Evolutionary conservation across 1,284 basidiomycete genomes (phyloP), one percentile per base, ranked within the genome.

Genomic region (Heterobasidion occidentale): DNA sequence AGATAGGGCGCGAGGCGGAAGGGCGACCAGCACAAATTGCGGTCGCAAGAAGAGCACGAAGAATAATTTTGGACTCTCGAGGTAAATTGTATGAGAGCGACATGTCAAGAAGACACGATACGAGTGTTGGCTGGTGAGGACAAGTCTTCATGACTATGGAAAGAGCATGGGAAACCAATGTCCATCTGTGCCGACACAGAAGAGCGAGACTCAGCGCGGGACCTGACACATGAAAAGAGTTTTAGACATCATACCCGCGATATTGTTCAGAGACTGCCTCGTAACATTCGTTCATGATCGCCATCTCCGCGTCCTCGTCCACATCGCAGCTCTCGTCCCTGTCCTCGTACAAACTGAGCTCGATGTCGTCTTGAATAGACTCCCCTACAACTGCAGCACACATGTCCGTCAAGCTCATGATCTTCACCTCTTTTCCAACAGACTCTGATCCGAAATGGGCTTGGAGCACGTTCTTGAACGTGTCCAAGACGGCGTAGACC

Each of bases 401-500:
- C 54, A 81, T 66, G 14, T 70, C 71, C 20, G 77, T 72, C 46
- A 84, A 69, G 52, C 54, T 57, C 44, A 57, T 38, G 0, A 65
- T 52, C 1, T 34, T 51, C 4, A 48, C 12, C 12, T 34, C 15
- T 11, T 20, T 46, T 3, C 35, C 34, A 9, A 19, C 36, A 9
- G n/a, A 33, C n/a, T 49, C 38, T 2, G 38, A 34, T 1, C 65
- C 64, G 8, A 69, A 62, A 7, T 68, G 63, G 17, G 68, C 65
- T 51, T 73, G 63, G 3, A 77, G 66, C 46, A 84, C 65, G 57
- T 81, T 78, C 53, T 70, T 72, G 66, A 82, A 85, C 48, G 76
- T 74, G 59, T 80, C 79, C 19, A 77, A 70, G 9, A 84, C 72
- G 12, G 77, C 77, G 62, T 80, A 73, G 11, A 83, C 73, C 44